Evolutionary conservation across 768 basidiomycete species (phyloP).

Genomic region (Podaxis sp.): DNA sequence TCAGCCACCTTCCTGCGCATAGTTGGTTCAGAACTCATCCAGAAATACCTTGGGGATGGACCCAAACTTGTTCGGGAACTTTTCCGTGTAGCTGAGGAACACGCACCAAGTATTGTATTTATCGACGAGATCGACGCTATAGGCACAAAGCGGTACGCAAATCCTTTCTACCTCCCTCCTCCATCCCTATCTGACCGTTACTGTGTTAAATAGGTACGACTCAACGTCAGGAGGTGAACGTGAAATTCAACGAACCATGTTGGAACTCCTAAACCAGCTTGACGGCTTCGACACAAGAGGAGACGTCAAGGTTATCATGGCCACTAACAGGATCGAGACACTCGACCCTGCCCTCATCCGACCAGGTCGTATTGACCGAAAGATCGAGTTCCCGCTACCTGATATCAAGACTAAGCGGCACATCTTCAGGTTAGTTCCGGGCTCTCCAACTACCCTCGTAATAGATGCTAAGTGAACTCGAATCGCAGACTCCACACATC

Average conservation of each 20-base stretch:
- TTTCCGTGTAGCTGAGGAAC: constrained; percentile 96
- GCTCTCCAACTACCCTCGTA: not conserved
- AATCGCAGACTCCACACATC: constrained; percentile 78
- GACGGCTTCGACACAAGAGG: constrained; percentile 99
- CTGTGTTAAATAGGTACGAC: constrained; percentile 68
- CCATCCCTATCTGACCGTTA: not conserved
- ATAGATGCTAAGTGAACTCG: not conserved
- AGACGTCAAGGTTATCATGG: constrained; percentile 99
- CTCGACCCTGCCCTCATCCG: constrained; percentile 98
- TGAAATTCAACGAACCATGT: constrained; percentile 99
- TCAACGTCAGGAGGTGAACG: constrained; percentile 98
- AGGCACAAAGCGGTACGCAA: constrained; percentile 88
- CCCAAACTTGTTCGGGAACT: constrained; percentile 97
- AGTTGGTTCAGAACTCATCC: constrained; percentile 96
- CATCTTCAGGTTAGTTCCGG: constrained; percentile 76
- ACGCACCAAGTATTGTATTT: constrained; percentile 98
- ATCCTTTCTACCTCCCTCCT: constrained; percentile 7
- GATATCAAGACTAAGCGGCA: constrained; percentile 99
- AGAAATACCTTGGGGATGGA: constrained; percentile 99
- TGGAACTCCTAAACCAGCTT: constrained; percentile 96
- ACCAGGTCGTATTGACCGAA: constrained; percentile 97
- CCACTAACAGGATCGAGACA: constrained; percentile 96
- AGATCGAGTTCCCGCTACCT: constrained; percentile 97
- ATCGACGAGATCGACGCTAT: constrained; percentile 99
- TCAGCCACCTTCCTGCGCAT: constrained; percentile 97